Base-by-base conservation (phyloP, 345 rosid genomes). In the Boechera stricta region DNA sequence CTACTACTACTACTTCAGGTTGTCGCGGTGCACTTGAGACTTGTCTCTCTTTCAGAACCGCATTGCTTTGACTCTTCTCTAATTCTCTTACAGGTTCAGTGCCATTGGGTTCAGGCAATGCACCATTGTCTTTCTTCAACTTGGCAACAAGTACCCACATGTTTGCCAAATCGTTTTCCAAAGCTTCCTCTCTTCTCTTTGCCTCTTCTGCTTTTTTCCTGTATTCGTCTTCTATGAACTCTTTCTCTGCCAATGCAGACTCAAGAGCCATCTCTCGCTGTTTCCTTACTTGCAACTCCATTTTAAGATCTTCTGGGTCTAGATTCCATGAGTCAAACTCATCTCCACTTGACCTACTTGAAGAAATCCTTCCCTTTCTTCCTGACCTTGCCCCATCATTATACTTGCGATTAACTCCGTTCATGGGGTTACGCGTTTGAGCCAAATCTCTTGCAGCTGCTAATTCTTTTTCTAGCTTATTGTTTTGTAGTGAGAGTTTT, bases 121-220 rank as follows among this genome's bases (percentile, higher is more conserved):
- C 84, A 64, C 86, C 86, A 49, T 86, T 91, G 1, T 87, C 96
- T 82, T 89, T 96, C 87, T 96, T 96, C 73, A 96, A 83, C 85
- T 88, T 93, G 36, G 99, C 99, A 80, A 96, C 99, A 83, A 96
- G 97, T 59, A 93, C 97, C 98, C 99, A 93, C 99, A 96, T 96
- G 80, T 90, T 93, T 32, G 99, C 98, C 67, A 93, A 80, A 84
- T 96, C 99, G 73, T 90, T 96, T 85, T 96, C 99, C 36, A 93
- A 77, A 82, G 95, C 86, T 77, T 88, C 97, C 82, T 96, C 98
- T 85, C 90, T 87, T 79, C 76, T 88, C 92, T 86, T 93, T 53
- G 94, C 90, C 82, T 91, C 97, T 77, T 93, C 99, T 52, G 78
- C 83, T 73, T 84, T 91, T 82, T 87, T 93, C 83, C 92, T 83